Evolutionary conservation across 2,329 filamentous ascomycete genomes (phyloP), one percentile per base, ranked within the genome.

Genomic region (Akanthomyces dipterigenus): DNA sequence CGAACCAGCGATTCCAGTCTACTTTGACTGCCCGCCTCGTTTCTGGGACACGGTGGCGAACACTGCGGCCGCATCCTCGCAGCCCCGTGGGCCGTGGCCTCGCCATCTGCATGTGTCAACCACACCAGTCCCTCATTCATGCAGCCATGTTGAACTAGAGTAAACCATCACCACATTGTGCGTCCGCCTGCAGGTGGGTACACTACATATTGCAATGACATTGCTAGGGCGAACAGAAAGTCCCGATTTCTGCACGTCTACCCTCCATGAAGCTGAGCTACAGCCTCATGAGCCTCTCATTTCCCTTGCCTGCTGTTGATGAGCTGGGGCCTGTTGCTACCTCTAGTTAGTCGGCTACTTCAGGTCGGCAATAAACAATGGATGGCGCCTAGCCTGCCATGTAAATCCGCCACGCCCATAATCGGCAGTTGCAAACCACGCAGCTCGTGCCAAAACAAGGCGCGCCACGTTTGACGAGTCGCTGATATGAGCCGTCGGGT

Each of bases 401-500:
- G 24, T 18, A 22, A 14, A 3, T 22, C 31, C 24, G 28, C 24
- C 20, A 5, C 24, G 18, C 18, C 12, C 36, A 9, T 31, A 14
- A 31, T 26, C 24, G 53, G 45, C 46, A 34, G 36, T 43, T 43
- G 22, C 11, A 28, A 14, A 20, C 6, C 18, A 28, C 48, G 12
- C 16, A 16, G 54, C 20, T 45, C 36, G 5, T 9, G 24, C 16
- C n/a, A 31, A 31, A 34, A 34, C 36, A 26, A 36, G 11, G 22
- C 36, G 38, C 56, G 48, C 56, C 56, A 60, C 56, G 26, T 53
- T 53, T 45, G 46, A 58, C 11, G 36, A 50, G 22, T 60, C 34
- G 26, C 36, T 45, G 38, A 50, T 49, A n/a, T 59, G 46, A 59
- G 55, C 55, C 24, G 43, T 59, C 55, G 55, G 46, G 22, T 49